These are phyloP conservation scores for Tinospora cordifolia DNA, from an alignment of 164 flowering plant species.

Conservation along the genomic window DNA sequence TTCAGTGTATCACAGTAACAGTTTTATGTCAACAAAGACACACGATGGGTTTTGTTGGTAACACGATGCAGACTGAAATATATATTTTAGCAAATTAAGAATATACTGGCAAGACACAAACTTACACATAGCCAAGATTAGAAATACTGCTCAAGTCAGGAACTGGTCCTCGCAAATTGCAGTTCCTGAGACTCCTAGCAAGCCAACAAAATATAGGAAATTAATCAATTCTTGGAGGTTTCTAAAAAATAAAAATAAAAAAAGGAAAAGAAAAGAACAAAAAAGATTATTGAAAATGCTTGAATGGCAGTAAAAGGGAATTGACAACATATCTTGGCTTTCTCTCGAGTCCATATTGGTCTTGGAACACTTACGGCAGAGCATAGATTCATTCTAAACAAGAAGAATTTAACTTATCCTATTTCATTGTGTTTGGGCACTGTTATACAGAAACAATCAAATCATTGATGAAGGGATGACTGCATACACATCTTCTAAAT, in stretches of 20 bases:
- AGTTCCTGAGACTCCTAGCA: slow-evolving; percentile 37
- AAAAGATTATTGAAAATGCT: too few relatives aligned
- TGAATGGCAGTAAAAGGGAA: too few relatives aligned
- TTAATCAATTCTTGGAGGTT: too few relatives aligned
- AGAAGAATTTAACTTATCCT: neutral
- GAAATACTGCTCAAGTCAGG: slow-evolving; percentile 30
- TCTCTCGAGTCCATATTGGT: neutral
- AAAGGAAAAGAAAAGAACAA: too few relatives aligned
- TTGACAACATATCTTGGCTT: neutral
- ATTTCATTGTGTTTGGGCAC: neutral
- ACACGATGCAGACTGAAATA: neutral
- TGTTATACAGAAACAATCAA: too few relatives aligned
- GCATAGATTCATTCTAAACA: neutral
- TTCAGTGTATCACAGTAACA: slow-evolving; percentile 2
- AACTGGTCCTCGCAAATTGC: slow-evolving; percentile 31
- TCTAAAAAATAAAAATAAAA: too few relatives aligned
- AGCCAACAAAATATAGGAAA: too few relatives aligned
- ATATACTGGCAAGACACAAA: neutral
- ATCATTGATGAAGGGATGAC: too few relatives aligned
- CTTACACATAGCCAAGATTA: slow-evolving; percentile 30
- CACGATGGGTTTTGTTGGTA: neutral
- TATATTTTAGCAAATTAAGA: neutral
- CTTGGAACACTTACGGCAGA: neutral
- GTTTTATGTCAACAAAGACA: neutral
- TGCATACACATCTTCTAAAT: neutral